Conservation (phyloP, 2,329 filamentous ascomycete genomes). For the Fusarium sp. region DNA sequence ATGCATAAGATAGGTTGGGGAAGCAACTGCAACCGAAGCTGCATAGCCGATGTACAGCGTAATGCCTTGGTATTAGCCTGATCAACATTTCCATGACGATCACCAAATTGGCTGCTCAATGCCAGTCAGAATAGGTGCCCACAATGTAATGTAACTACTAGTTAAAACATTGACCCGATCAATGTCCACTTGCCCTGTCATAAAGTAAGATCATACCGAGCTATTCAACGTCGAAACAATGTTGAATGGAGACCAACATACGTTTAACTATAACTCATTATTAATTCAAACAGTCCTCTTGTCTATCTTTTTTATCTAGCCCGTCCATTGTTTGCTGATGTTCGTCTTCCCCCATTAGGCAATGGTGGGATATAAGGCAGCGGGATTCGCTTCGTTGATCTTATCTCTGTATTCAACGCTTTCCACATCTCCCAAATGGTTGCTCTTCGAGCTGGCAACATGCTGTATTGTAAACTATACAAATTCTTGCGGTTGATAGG, state of each 20-base stretch:
- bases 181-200: not conserved
- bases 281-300: conserved; percentile 1
- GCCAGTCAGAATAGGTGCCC: conserved; percentile 8
- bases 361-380: conserved; percentile 53
- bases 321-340: conserved; percentile 49
- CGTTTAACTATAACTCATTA: conserved; percentile 13
- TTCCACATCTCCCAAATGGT: conserved; percentile 90
- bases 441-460: conserved; percentile 87
- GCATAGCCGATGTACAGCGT: conserved; percentile 1
- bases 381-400: conserved; percentile 60
- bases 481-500: conserved; percentile 95
- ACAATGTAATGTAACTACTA: not conserved
- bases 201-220: too few species aligned
- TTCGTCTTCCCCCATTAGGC: conserved; percentile 51
- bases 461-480: conserved; percentile 97
- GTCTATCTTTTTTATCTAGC: conserved; percentile 41
- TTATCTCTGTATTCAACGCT: conserved; percentile 68
- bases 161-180: not conserved
- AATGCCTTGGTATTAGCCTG: not conserved
- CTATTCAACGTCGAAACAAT: not conserved
- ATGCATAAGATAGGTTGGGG: not conserved
- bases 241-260: not conserved
- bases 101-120: conserved; percentile 2
- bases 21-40: conserved; percentile 18
- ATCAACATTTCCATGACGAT: conserved; percentile 13